Evolutionary conservation across 140 eudicot species (phyloP).

Genomic region (Oenanthe javanica): DNA sequence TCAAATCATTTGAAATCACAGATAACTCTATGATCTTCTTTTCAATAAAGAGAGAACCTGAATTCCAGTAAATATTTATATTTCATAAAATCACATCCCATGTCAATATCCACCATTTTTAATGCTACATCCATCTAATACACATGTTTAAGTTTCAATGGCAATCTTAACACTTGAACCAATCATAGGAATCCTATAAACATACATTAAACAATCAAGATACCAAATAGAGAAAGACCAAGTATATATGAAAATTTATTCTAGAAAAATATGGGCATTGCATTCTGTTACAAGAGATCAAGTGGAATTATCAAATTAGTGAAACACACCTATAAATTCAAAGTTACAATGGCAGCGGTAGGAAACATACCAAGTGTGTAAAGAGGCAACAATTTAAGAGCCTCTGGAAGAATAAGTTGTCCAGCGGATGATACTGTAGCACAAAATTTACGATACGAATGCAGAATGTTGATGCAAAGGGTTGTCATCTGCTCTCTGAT

Average conservation of each 20-base stretch:
- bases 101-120: neutral
- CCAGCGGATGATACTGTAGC: slow-evolving; percentile 90
- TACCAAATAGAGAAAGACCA: neutral
- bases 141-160: neutral
- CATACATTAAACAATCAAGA: neutral
- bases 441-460: slow-evolving; percentile 89
- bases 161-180: neutral
- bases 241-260: neutral
- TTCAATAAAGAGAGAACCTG: neutral
- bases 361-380: slow-evolving; percentile 71
- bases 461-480: slow-evolving; percentile 75
- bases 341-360: neutral
- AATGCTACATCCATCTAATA: neutral
- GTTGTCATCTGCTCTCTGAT: slow-evolving; percentile 78
- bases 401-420: slow-evolving; percentile 95
- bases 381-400: slow-evolving; percentile 84
- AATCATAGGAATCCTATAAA: neutral
- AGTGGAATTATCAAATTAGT: neutral
- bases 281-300: neutral
- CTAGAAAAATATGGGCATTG: neutral
- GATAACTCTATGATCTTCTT: neutral
- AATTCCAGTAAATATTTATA: neutral
- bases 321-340: slow-evolving; percentile 15
- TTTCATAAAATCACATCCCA: neutral
- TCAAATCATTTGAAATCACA: neutral